phyloP scores from a whole-genome alignment of 2,329 filamentous ascomycete species.

The Alternaria sp. region DNA sequence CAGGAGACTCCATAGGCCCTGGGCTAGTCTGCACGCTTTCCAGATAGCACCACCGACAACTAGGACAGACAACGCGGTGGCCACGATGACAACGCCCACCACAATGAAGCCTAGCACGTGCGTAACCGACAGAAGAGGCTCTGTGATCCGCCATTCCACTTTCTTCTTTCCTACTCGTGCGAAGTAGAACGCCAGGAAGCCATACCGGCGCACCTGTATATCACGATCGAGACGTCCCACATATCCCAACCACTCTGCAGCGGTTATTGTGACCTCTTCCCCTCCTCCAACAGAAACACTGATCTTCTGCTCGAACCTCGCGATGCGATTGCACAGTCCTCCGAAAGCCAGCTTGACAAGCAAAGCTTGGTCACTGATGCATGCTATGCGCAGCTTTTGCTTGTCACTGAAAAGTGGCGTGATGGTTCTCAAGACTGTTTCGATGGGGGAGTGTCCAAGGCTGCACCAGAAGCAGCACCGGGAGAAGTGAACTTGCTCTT shows the following conservation, averaged over 20 bases:
- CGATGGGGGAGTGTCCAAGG: neutral
- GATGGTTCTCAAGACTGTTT: neutral
- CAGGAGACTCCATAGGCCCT: neutral
- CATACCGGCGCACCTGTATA: neutral
- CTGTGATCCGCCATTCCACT: neutral
- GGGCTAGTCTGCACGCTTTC: neutral
- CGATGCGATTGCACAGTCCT: neutral
- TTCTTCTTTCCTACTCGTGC: neutral
- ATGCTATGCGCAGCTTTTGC: neutral
- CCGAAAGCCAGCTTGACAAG: constrained; percentile 1
- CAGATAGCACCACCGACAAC: neutral
- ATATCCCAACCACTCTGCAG: neutral
- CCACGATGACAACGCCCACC: neutral
- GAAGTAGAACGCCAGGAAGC: constrained; percentile 6
- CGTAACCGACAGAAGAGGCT: neutral
- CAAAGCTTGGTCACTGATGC: neutral
- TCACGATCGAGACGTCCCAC: neutral
- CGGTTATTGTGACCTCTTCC: neutral
- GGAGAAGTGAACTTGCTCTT: neutral
- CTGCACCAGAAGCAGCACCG: constrained; percentile 17
- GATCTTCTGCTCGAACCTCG: constrained; percentile 5
- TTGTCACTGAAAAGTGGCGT: neutral
- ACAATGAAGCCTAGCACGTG: constrained; percentile 1
- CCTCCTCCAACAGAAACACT: neutral
- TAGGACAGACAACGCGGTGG: neutral